These are phyloP conservation scores for Penicillium ucsense DNA, from an alignment of 495 filamentous ascomycete genomes.

Conservation along the genomic window DNA sequence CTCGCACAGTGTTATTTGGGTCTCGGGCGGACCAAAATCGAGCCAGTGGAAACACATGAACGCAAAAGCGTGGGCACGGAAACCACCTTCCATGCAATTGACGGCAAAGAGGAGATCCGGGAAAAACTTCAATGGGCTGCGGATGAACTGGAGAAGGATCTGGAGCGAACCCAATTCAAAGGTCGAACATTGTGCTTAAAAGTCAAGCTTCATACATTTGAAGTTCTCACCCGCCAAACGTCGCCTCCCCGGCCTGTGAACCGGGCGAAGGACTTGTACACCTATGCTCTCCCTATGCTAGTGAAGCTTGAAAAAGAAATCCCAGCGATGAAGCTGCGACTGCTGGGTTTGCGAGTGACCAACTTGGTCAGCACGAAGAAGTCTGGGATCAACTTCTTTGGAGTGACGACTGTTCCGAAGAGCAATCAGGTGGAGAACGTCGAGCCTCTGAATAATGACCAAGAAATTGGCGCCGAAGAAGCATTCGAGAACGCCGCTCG, in stretches of 20 bases:
- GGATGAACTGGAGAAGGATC: conserved; percentile 81
- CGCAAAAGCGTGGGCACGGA: conserved; percentile 93
- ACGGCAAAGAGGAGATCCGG: conserved; percentile 54
- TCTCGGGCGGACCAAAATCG: conserved; percentile 76
- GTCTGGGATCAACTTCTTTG: conserved; percentile 71
- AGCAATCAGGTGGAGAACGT: background rate
- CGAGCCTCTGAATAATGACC: conserved; percentile 27
- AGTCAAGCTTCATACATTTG: conserved; percentile 88
- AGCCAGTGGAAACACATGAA: conserved; percentile 82
- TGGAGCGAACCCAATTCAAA: conserved; percentile 70
- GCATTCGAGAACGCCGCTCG: conserved; percentile 57
- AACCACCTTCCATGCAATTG: conserved; percentile 79
- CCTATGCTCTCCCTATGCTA: conserved; percentile 72
- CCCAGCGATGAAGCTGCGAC: conserved; percentile 65
- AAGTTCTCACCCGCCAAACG: conserved; percentile 77
- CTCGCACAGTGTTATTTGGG: conserved; percentile 78
- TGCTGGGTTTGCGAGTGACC: conserved; percentile 85
- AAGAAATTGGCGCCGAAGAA: conserved; percentile 60
- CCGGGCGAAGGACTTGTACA: conserved; percentile 73
- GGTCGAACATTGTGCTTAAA: conserved; percentile 86
- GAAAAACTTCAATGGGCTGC: conserved; percentile 71
- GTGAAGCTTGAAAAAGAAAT: conserved; percentile 79
- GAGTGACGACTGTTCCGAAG: conserved; percentile 28
- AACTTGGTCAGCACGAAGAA: conserved; percentile 80
- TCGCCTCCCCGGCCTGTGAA: conserved; percentile 62